phyloP scores from a whole-genome alignment of 306 rosid species.

The Alnus glutinosa region DNA sequence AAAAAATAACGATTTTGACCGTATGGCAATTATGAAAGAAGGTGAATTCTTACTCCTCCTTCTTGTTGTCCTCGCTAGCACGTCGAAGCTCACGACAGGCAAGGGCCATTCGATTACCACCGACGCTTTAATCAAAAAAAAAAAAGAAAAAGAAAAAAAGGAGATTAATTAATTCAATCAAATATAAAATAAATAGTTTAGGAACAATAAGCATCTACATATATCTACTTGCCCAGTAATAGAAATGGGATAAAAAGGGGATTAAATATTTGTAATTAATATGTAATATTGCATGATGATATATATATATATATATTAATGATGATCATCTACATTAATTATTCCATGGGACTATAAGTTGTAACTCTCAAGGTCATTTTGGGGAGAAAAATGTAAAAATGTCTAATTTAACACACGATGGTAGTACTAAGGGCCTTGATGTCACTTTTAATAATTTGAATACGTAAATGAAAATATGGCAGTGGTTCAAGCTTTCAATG shows the following conservation, averaged over 20 bases:
- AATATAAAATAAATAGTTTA: background rate
- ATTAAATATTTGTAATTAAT: background rate
- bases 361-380: too few relatives aligned
- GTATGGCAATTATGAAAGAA: background rate
- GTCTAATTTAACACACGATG: too few relatives aligned
- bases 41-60: slow-evolving; percentile 2
- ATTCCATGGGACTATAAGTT: background rate
- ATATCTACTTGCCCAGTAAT: background rate
- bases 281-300: background rate
- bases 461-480: too few relatives aligned
- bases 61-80: background rate
- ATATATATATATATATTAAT: background rate
- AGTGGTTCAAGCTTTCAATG: too few relatives aligned
- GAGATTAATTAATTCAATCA: background rate
- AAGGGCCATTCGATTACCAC: background rate
- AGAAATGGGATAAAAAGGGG: background rate
- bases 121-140: slow-evolving; percentile 3
- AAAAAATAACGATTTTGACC: too few relatives aligned
- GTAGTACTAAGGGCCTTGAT: too few relatives aligned
- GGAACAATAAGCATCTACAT: background rate
- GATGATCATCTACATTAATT: background rate
- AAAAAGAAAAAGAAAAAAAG: background rate
- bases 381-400: too few relatives aligned
- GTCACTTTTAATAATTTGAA: too few relatives aligned
- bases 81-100: slow-evolving; percentile 18